Evolutionary conservation across 1,284 basidiomycete species (phyloP).

Genomic region (Ustilago nuda): DNA sequence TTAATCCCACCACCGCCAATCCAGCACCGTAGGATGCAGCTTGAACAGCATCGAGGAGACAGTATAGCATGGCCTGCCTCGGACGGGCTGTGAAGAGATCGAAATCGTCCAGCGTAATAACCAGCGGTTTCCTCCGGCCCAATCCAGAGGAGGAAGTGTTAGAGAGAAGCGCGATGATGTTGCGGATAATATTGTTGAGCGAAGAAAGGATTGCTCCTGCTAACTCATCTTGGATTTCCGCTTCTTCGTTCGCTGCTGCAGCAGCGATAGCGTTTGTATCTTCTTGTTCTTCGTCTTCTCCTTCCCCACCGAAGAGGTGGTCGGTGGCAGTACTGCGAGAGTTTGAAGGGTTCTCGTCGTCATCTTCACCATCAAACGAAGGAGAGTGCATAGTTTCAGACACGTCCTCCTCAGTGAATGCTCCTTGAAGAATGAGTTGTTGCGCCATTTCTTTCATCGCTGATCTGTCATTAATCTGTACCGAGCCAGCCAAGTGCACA

Average conservation of each 20-base stretch:
- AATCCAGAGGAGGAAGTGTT: conserved; percentile 16
- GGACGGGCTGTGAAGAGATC: conserved; percentile 62
- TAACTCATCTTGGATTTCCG: conserved; percentile 44
- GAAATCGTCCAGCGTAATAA: conserved; percentile 64
- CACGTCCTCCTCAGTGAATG: conserved; percentile 49
- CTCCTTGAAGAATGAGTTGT: conserved; percentile 63
- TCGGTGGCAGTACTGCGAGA: conserved; percentile 2
- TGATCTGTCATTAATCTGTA: conserved; percentile 61
- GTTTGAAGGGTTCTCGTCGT: not conserved
- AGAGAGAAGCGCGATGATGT: conserved; percentile 63
- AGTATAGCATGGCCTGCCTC: conserved; percentile 66
- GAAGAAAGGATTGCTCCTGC: conserved; percentile 39
- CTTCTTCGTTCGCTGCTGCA: conserved; percentile 22
- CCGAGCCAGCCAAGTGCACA: conserved; percentile 52
- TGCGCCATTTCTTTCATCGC: conserved; percentile 65
- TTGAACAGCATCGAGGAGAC: conserved; percentile 67
- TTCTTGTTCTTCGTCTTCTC: conserved; percentile 27
- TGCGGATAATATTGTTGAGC: conserved; percentile 52
- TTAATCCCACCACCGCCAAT: conserved; percentile 60
- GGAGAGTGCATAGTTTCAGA: conserved; percentile 16
- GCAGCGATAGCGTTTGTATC: conserved; percentile 1
- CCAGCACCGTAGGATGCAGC: conserved; percentile 62
- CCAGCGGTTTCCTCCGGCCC: conserved; percentile 46
- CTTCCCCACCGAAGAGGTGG: conserved; percentile 41
- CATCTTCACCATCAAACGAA: conserved; percentile 17